These are phyloP conservation scores for Scytalidium sp. DNA, from an alignment of 2,329 filamentous ascomycete species.

Conservation along the genomic window DNA sequence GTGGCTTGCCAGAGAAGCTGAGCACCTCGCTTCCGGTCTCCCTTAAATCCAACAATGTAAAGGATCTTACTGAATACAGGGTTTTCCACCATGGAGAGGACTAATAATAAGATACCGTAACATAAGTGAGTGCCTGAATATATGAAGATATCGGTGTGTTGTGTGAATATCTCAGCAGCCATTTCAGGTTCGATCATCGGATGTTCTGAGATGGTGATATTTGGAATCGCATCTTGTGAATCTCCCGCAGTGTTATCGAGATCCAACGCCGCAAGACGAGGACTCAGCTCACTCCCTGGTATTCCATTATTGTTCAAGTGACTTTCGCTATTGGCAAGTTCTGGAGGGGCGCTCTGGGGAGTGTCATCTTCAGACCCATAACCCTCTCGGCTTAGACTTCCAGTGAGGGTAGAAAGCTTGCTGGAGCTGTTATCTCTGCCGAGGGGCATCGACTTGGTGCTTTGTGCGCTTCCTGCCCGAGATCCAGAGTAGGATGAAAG, in stretches of 20 bases:
- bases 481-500: not conserved
- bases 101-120: slow-evolving; percentile 79
- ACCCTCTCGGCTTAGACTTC: not conserved
- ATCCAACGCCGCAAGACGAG: not conserved
- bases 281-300: not conserved
- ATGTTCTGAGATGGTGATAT: slow-evolving; percentile 27
- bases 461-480: not conserved
- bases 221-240: slow-evolving; percentile 22
- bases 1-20: slow-evolving; percentile 89
- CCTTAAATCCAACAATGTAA: slow-evolving; percentile 85
- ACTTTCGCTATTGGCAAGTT: not conserved
- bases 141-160: slow-evolving; percentile 81
- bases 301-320: not conserved
- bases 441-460: not conserved
- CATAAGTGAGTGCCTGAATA: slow-evolving; percentile 88
- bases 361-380: not conserved
- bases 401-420: not conserved
- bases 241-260: not conserved
- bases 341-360: not conserved
- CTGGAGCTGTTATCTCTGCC: not conserved
- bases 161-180: slow-evolving; percentile 63
- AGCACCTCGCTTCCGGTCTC: slow-evolving; percentile 79
- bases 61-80: slow-evolving; percentile 86
- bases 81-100: slow-evolving; percentile 84
- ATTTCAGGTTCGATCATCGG: slow-evolving; percentile 40